Evolutionary conservation across 2,329 filamentous ascomycete genomes (phyloP), one percentile per base, ranked within the genome.

Genomic region (Trichoderma sp.): DNA sequence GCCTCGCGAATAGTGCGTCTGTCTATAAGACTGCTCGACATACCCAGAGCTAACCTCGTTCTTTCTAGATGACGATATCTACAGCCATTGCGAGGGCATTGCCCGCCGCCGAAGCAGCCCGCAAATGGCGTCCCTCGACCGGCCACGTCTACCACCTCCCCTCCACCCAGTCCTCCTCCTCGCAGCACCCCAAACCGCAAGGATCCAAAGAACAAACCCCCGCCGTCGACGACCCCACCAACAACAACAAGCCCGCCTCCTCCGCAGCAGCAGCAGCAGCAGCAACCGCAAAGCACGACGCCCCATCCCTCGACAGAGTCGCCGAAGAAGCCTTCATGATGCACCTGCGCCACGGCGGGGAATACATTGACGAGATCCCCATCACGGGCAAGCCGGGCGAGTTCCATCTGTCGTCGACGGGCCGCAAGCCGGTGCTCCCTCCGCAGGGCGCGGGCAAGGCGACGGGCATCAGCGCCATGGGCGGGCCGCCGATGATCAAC

Each of bases 301-400:
- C 79, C 64, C 70, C 74, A 1, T 77, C 75, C 1, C 73, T 83
- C 3, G 78, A 83, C 66, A 78, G 81, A 15, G 74, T 84, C 3
- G 80, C 86, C 2, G 85, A 88, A 69, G 84, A 88, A 69, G 84
- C 86, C 0, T 82, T 87, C 67, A 75, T 79, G 69, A 79, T 85
- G 47, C 84, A 87, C 69, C 78, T 85, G 74, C 81, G 80, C 67
- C 85, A 84, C 69, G 87, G 86, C 44, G 83, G 85, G 56, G 86
- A 89, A 68, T 89, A 87, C 72, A 84, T 89, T 75, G 85, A 90
- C 74, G 85, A 89, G 74, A 89, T 88, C 69, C 86, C 87, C 48
- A 89, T 90, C 70, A 88, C 86, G 0, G 87, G 88, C 56, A 81
- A 83, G 34, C 87, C 87, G 0, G 87, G 87, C 57, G 85, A 87